Evolutionary conservation across 2,329 filamentous ascomycete genomes (phyloP), one percentile per base, ranked within the genome.

Genomic region (Colletotrichum sp.): DNA sequence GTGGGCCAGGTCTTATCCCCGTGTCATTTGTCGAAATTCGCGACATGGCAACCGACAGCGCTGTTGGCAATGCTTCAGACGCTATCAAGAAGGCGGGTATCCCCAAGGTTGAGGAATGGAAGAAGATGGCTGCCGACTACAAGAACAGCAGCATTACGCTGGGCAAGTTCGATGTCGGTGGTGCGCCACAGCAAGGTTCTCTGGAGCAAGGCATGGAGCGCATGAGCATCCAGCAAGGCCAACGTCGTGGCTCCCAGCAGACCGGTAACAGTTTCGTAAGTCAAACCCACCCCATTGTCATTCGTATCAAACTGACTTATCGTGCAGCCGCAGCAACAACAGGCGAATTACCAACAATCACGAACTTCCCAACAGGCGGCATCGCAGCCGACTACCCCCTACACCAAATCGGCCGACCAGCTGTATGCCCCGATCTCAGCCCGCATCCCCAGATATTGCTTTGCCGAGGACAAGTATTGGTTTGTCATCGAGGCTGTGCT

Each of bases 81-180:
- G 96, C 97, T 2, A 95, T 99, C 72, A 92, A 92, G 80, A 93
- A 93, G 80, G 97, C 97, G 3, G 96, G 96, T 24, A 96, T 99
- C 9, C 97, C 97, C 15, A 94, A 93, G 81, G 97, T 99, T 5
- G 97, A 99, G 83, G 97, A 99, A 81, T 99, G 97, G 97, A 99
- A 99, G 89, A 98, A 98, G 87, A 98, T 98, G 95, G 96, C 97
- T 1, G 96, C 96, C 72, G 96, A 98, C 78, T 99, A 99, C 87
- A 99, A 99, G 89, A 98, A 99, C 84, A 98, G 96, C 84, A 99
- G 97, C 86, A 99, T 99, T 83, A 96, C 96, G 1, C 88, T 99
- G 57, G 97, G 97, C 79, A 98, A 96, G 85, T 96, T 98, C 79
- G 95, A 96, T 80, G 59, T 63, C 13, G 89, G 91, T 71, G 83